These are phyloP conservation scores for Sporothrix variecibatus DNA, from an alignment of 2,329 filamentous ascomycete species.

Conservation along the genomic window DNA sequence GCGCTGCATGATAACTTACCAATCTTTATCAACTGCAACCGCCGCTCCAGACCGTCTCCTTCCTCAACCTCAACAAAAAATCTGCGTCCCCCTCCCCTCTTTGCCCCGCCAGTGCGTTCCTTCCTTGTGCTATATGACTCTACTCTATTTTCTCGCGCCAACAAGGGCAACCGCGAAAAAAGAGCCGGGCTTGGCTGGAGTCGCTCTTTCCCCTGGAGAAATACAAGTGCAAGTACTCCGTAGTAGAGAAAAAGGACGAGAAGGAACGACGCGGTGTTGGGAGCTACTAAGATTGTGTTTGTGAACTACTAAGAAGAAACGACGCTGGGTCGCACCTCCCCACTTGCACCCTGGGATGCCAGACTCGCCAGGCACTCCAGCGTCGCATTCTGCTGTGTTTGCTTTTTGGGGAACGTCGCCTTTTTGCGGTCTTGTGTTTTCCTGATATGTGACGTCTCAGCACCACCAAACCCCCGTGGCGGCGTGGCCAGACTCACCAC, in stretches of 20 bases:
- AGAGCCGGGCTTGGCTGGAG: not conserved
- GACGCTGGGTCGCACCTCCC: not conserved
- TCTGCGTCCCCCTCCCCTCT: not conserved
- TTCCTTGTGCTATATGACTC: constrained; percentile 5
- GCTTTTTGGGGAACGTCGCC: constrained; percentile 1
- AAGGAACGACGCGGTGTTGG: not conserved
- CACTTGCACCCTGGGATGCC: not conserved
- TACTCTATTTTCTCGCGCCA: constrained; percentile 6
- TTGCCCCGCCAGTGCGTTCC: constrained; percentile 7
- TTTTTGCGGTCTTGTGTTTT: not conserved
- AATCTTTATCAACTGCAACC: not conserved
- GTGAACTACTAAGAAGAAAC: constrained; percentile 8
- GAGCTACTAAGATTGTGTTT: constrained; percentile 14
- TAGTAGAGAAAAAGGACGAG: not conserved
- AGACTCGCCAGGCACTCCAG: not conserved
- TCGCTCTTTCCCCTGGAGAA: not conserved
- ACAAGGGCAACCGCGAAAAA: constrained; percentile 11
- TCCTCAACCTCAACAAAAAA: constrained; percentile 19
- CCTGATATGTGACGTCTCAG: not conserved
- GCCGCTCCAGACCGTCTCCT: not conserved
- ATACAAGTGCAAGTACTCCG: too few relatives aligned
- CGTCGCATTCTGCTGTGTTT: not conserved
- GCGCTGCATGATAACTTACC: not conserved
- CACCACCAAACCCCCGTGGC: not conserved
- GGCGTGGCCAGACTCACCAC: constrained; percentile 9